Conservation (phyloP, 169 alveolate genomes). For the Plasmodium blacklocki region DNA sequence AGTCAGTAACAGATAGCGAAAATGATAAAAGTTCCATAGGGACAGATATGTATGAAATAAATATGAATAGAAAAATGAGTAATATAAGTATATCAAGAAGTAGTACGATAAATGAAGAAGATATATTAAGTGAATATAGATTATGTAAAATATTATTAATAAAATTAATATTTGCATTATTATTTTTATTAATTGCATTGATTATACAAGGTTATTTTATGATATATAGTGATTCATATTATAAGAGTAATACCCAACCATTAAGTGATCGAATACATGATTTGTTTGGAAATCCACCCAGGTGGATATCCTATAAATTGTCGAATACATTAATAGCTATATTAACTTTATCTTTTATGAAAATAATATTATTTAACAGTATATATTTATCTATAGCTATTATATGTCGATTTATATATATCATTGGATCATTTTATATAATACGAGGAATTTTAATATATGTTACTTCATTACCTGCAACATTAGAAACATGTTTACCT, state of each 20-base stretch:
- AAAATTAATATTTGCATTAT: constrained; percentile 22
- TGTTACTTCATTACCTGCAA: constrained; percentile 66
- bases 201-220: constrained; percentile 66
- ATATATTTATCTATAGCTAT: constrained; percentile 63
- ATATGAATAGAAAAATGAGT: constrained; percentile 18
- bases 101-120: neutral
- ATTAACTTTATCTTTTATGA: constrained; percentile 19
- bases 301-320: constrained; percentile 48
- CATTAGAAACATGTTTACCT: constrained; percentile 60
- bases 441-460: constrained; percentile 44
- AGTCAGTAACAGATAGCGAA: constrained; percentile 13
- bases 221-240: constrained; percentile 70
- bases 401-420: constrained; percentile 55
- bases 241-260: constrained; percentile 46
- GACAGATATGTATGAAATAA: constrained; percentile 17
- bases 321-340: constrained; percentile 57
- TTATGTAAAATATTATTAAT: constrained; percentile 35
- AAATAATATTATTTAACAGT: constrained; percentile 52
- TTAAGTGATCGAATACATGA: constrained; percentile 39
- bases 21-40: neutral
- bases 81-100: constrained; percentile 1
- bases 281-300: constrained; percentile 27
- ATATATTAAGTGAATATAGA: constrained; percentile 30
- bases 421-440: constrained; percentile 60
- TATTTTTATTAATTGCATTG: constrained; percentile 33